These are phyloP conservation scores for Globisporangium nodosum DNA, from an alignment of 352 stramenopile genomes.

Conservation along the genomic window DNA sequence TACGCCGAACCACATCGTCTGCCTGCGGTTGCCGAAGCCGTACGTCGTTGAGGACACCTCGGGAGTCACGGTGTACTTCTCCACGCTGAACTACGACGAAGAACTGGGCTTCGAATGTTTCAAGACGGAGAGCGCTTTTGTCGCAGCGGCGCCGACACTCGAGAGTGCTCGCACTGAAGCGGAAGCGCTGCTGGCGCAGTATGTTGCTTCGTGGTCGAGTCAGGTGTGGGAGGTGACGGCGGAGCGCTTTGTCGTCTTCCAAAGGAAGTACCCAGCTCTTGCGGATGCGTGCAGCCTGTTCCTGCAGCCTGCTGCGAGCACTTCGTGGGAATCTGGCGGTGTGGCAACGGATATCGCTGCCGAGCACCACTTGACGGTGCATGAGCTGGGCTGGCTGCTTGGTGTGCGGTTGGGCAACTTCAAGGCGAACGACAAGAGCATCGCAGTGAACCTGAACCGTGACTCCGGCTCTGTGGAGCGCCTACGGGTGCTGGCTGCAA, in stretches of 20 bases:
- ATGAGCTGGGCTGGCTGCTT: background rate
- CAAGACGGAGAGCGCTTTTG: background rate
- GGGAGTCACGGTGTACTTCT: background rate
- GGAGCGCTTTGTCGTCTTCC: background rate
- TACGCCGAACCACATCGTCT: constrained; percentile 10
- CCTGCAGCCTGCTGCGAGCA: background rate
- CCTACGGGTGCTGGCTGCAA: background rate
- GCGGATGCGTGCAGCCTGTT: background rate
- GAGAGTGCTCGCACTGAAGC: background rate
- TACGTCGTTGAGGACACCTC: constrained; percentile 2
- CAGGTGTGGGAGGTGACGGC: background rate
- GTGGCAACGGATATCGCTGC: background rate
- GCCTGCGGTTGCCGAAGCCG: constrained; percentile 10
- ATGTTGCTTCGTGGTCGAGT: background rate
- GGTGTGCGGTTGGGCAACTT: background rate
- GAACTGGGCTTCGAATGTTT: background rate
- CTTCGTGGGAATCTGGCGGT: background rate
- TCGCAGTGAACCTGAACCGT: background rate
- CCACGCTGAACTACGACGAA: background rate
- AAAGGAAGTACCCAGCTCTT: background rate
- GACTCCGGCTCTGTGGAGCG: background rate
- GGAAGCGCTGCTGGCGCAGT: background rate
- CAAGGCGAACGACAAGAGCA: background rate
- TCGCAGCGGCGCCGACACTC: background rate
- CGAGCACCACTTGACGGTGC: background rate